Base-by-base conservation (phyloP, 1,139 yeast species). In the Candida freyschussii region DNA sequence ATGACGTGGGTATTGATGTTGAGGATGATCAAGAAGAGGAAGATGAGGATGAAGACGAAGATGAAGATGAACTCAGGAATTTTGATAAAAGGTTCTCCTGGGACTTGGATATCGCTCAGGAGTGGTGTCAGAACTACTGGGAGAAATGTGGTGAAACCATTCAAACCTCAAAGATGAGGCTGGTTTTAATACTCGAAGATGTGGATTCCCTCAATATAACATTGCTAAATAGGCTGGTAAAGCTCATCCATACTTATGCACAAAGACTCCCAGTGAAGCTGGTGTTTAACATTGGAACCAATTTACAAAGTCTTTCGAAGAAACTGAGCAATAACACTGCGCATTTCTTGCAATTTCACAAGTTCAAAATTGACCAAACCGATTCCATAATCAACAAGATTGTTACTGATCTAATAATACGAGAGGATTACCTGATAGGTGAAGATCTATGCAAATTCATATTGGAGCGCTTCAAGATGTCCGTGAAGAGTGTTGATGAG, bases 31-130 rank as follows among this genome's bases (percentile, higher is more conserved):
- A n/a, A 10, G 9, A 14, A 8, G 21, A 38, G 4, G 45, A 40
- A 5, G 53, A 48, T 4, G 47, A 44, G 5, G 47, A 38, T 11
- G 47, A 36, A 12, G 42, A 34, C 6, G 40, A 37, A 4, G 42
- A 39, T 12, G 41, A 37, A 11, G 47, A 40, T n/a, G 37, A 28
- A 7, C 15, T 26, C n/a, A 31, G 22, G 18, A 18, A 40, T 16
- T 49, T 46, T 17, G 50, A 45, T 24, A 47, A 42, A 29, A 43
- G 48, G 29, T 26, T 45, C 4, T 44, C 47, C 1, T 51, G 42
- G 37, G 58, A 56, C 36, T 40, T 56, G 19, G 58, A 53, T 24
- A 33, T 45, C 10, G 45, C 47, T 3, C 40, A 42, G 4, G 52
- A 52, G 11, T 52, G 53, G 52, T 46, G 51, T 24, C 17, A 26